Evolutionary conservation across 495 filamentous ascomycete species (phyloP).

Genomic region (Mytilinidion resinicola): DNA sequence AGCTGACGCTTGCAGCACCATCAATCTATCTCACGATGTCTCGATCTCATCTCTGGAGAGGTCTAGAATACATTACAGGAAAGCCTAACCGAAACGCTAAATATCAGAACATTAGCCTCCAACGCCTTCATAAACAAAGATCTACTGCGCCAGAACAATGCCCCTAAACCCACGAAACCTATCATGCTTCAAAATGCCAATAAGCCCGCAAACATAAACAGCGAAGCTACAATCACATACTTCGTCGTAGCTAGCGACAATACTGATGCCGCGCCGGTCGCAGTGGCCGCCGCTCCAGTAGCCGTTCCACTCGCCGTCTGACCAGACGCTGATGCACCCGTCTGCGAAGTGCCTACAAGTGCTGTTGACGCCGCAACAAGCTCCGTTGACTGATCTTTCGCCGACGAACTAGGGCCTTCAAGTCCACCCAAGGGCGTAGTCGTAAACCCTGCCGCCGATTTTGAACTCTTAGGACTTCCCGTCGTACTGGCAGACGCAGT

Average conservation of each 20-base stretch:
- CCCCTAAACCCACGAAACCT: background rate
- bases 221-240: constrained; percentile 1
- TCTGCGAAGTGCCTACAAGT: background rate
- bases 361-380: constrained; percentile 7
- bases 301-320: background rate
- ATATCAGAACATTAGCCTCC: background rate
- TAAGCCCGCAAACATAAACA: constrained; percentile 12
- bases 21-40: too few relatives aligned
- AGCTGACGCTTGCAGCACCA: too few relatives aligned
- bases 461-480: background rate
- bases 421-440: background rate
- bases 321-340: background rate
- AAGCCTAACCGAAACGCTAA: background rate
- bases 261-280: constrained; percentile 11
- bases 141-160: background rate
- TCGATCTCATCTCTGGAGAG: too few relatives aligned
- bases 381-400: background rate
- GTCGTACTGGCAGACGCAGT: background rate
- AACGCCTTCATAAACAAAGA: background rate
- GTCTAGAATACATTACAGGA: background rate
- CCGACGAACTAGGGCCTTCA: background rate
- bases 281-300: background rate
- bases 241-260: constrained; percentile 1
- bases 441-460: background rate
- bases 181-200: constrained; percentile 2